Evolutionary conservation across 2,329 filamentous ascomycete species (phyloP), one percentile per base, ranked within the genome.

Genomic region (Cryoendolithus antarcticus): DNA sequence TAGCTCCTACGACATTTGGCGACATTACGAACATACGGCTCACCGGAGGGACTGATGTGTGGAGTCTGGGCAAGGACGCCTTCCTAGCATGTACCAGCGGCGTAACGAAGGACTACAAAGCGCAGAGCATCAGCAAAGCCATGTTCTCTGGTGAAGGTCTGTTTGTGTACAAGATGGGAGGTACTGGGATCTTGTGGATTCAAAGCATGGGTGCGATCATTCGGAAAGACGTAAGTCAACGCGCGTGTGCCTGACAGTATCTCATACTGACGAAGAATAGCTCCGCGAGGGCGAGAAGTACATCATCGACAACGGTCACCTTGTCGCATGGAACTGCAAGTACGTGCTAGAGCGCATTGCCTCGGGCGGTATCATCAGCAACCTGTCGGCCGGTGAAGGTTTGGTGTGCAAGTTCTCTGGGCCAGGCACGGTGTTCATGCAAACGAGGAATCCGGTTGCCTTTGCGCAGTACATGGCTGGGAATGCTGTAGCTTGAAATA

Each of bases 321-420:
- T 96, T 1, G 86, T 96, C 0, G 89, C 91, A 0, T 98, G 91
- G 91, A 95, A 95, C 58, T 88, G 83, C 56, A 86, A 93, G 55
- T 98, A 96, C 55, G 72, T 84, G 3, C 77, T 98, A 45, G 86
- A 95, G 64, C 79, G 91, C 10, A 82, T 93, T 3, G 80, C 89
- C 0, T 91, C 83, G 3, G 91, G 91, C 2, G 91, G 91, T 30
- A 78, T 98, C 46, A 81, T 98, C n/a, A 89, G 84, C n/a, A 79
- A 80, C 7, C 61, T 94, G 13, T 77, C 79, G 21, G 80, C 85
- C 0, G 82, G 74, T 0, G 91, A 98, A 62, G 91, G 91, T 0
- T 66, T 96, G 29, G 88, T 94, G 3, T 98, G 91, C 68, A 93
- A 86, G 57, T 96, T 96, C 49, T 86, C 80, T 0, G 88, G 73